Percentiles rank a stretch among this genome's conserved stretches.
phyloP scores from a whole-genome alignment of 495 filamentous ascomycete species.

The Tetracladium setigerum region DNA sequence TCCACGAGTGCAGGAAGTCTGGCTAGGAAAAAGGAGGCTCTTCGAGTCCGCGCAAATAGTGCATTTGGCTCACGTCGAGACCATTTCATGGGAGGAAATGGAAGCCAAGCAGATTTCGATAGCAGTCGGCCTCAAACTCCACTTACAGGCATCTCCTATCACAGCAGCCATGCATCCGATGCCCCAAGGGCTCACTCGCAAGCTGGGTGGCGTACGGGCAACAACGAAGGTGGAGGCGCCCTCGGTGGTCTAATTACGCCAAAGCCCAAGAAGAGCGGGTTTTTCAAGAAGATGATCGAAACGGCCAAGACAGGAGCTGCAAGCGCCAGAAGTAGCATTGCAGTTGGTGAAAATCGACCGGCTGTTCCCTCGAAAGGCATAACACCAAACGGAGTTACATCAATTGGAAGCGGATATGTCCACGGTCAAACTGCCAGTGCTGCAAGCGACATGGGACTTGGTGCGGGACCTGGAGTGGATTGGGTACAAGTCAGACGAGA shows the following conservation, averaged over 20 bases:
- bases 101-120: conserved; percentile 16
- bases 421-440: conserved; percentile 31
- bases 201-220: conserved; percentile 36
- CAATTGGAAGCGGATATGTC: conserved; percentile 43
- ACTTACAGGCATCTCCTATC: conserved; percentile 70
- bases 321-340: conserved; percentile 78
- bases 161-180: conserved; percentile 72
- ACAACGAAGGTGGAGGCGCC: conserved; percentile 41
- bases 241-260: conserved; percentile 80
- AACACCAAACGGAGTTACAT: conserved; percentile 40
- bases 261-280: conserved; percentile 85
- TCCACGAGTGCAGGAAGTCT: conserved; percentile 93
- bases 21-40: conserved; percentile 55
- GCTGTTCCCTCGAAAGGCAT: conserved; percentile 31
- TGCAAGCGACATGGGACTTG: conserved; percentile 60
- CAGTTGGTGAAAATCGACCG: conserved; percentile 46
- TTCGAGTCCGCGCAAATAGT: conserved; percentile 37
- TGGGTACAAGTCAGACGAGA: conserved; percentile 96
- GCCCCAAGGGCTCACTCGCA: conserved; percentile 38
- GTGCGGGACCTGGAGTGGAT: conserved; percentile 49
- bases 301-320: conserved; percentile 91
- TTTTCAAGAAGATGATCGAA: conserved; percentile 95
- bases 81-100: conserved; percentile 21
- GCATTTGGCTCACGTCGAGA: conserved; percentile 43
- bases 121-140: conserved; percentile 58